Evolutionary conservation across 1,284 basidiomycete species (phyloP).

Genomic region (Porogramme epimiltina): DNA sequence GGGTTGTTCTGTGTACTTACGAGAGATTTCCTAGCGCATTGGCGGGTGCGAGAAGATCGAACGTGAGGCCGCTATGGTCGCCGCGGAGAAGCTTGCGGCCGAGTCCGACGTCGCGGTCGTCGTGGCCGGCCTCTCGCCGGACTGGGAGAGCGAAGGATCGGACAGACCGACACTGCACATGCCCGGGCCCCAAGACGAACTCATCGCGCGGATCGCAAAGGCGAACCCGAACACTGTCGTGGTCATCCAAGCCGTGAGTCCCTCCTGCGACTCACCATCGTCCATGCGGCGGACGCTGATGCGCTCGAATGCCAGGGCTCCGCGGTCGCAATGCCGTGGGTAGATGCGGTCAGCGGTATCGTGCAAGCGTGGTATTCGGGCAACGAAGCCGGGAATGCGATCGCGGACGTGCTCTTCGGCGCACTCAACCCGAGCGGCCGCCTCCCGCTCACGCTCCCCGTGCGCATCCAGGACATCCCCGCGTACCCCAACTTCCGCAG

Average conservation of each 20-base stretch:
- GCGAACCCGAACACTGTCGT: constrained; percentile 70
- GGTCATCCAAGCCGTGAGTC: constrained; percentile 63
- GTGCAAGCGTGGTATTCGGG: constrained; percentile 74
- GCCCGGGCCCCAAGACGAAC: constrained; percentile 63
- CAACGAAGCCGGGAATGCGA: constrained; percentile 75
- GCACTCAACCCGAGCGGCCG: constrained; percentile 72
- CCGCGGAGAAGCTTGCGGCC: constrained; percentile 61
- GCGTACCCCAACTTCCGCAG: constrained; percentile 60
- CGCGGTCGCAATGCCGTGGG: constrained; percentile 69
- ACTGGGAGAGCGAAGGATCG: constrained; percentile 74
- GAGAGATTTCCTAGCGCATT: constrained; percentile 46
- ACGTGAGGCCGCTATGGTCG: constrained; percentile 55
- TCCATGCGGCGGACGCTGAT: too few species aligned
- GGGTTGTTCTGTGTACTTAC: too few species aligned
- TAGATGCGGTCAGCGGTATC: constrained; percentile 50
- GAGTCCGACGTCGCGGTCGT: constrained; percentile 60
- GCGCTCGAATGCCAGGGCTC: constrained; percentile 48
- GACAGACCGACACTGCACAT: constrained; percentile 60
- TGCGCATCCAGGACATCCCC: constrained; percentile 64
- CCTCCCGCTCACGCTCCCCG: constrained; percentile 70
- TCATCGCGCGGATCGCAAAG: constrained; percentile 56
- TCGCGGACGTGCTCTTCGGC: constrained; percentile 76
- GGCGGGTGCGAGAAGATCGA: constrained; percentile 68
- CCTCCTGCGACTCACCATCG: constrained; percentile 4
- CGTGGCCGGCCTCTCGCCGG: constrained; percentile 64